Base-by-base conservation (phyloP, 768 basidiomycete genomes). In the Tephrocybe rancida region DNA sequence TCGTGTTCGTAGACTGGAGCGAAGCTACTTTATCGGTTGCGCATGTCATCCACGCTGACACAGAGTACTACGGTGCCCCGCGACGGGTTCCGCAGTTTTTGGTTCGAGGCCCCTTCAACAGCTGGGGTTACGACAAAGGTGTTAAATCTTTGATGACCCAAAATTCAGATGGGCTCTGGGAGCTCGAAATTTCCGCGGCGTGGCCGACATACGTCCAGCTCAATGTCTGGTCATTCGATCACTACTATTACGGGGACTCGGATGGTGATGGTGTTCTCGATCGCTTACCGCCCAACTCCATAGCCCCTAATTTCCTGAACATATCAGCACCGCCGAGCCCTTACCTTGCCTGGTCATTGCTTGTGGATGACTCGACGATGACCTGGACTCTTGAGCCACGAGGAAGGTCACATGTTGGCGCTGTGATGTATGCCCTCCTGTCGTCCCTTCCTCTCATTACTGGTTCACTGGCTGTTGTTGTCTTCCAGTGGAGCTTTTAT, bases 401-500 rank as follows among this genome's bases (percentile, higher is more conserved):
- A 52, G 94, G 94, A 34, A 74, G 91, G 61, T 81, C 90, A 9
- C 76, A 80, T 13, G 82, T 95, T 18, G 92, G 88, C 29, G 91
- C 87, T 27, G 85, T 90, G 73, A 91, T 95, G 82, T 97, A 88
- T 63, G 92, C 85, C 0, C 81, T 96, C 29, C 78, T 96, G 41
- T 75, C 89, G 26, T 61, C 84, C 43, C 90, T 96, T 56, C 94
- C 94, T 3, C 71, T 93, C 57, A 80, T 95, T 69, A 95, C 94
- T 22, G 94, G 85, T 54, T 79, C 83, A 14, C 75, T 91, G 48
- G 92, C 94, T 14, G 92, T 92, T 43, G 64, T 86, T 46, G 67
- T 93, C 70, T 97, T 97, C 83, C 89, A 93, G 85, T 94, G 90
- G 86, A 86, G 88, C 8, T 97, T 97, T 81, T 97, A 97, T 64